These are phyloP conservation scores for Phytopythium oedochilum DNA, from an alignment of 352 stramenopile genomes.

Conservation along the genomic window DNA sequence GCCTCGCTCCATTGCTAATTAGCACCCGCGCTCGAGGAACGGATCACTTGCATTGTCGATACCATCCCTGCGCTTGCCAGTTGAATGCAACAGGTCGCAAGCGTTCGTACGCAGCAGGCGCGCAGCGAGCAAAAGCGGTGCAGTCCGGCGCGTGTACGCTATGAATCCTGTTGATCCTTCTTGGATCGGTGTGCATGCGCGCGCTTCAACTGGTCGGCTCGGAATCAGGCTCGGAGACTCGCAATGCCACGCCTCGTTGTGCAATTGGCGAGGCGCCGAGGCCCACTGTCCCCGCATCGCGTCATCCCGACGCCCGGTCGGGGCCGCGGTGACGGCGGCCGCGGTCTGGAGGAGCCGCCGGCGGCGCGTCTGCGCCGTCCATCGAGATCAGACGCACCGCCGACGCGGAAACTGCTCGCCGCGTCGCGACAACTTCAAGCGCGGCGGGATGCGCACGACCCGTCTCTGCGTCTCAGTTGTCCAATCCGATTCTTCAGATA, in stretches of 20 bases:
- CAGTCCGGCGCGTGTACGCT: too few species aligned
- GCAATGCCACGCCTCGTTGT: neutral
- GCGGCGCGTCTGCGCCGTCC: neutral
- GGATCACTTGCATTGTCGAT: too few species aligned
- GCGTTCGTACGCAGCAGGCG: neutral
- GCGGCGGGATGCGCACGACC: neutral
- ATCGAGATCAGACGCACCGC: constrained; percentile 2
- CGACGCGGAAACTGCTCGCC: constrained; percentile 5
- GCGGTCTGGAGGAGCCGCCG: neutral
- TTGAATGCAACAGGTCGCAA: too few species aligned
- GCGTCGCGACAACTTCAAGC: constrained; percentile 5
- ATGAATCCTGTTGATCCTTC: too few species aligned
- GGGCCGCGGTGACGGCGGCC: too few species aligned
- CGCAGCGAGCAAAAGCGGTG: too few species aligned
- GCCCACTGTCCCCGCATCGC: neutral
- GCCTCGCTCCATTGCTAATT: too few species aligned
- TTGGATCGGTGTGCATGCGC: too few species aligned
- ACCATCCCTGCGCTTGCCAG: too few species aligned
- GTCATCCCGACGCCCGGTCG: neutral
- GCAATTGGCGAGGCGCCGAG: too few species aligned
- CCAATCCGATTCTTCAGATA: too few species aligned
- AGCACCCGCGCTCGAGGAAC: too few species aligned
- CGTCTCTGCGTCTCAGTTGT: neutral
- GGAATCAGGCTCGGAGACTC: neutral
- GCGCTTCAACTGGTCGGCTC: neutral